A percentile compares a stretch with the other conserved stretches of the same genome.
Conservation (phyloP, 768 basidiomycete species). For the Hortiboletus campestris region DNA sequence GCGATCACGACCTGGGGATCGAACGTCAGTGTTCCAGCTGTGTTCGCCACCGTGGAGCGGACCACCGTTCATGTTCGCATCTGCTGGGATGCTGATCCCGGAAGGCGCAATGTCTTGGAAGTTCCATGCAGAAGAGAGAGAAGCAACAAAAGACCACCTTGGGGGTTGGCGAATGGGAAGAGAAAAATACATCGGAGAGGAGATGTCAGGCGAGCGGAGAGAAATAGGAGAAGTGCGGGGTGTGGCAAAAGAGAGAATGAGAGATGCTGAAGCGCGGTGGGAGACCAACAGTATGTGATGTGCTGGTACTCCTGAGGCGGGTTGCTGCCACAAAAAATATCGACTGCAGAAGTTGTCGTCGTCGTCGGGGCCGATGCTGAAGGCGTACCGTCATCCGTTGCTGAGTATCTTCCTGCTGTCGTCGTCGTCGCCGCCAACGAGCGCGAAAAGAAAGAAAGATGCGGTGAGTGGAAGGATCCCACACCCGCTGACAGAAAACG, state of each 20-base stretch:
- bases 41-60: slow-evolving; percentile 51
- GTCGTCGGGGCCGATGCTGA: slow-evolving; percentile 74
- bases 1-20: slow-evolving; percentile 39
- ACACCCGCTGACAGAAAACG: slow-evolving; percentile 17
- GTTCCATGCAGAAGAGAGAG: slow-evolving; percentile 67
- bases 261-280: slow-evolving; percentile 30
- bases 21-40: slow-evolving; percentile 49
- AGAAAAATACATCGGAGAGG: slow-evolving; percentile 36
- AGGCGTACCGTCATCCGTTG: slow-evolving; percentile 76
- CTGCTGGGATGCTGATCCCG: slow-evolving; percentile 71
- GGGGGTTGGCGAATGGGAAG: slow-evolving; percentile 29
- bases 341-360: slow-evolving; percentile 49
- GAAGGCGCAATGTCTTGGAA: slow-evolving; percentile 77
- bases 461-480: neutral
- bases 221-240: slow-evolving; percentile 18
- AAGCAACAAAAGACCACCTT: slow-evolving; percentile 4
- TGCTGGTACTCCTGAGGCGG: slow-evolving; percentile 33
- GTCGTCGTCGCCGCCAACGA: slow-evolving; percentile 11
- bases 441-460: neutral
- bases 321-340: slow-evolving; percentile 39
- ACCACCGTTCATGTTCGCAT: slow-evolving; percentile 44
- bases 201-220: slow-evolving; percentile 6
- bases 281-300: slow-evolving; percentile 27
- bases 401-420: slow-evolving; percentile 33
- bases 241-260: slow-evolving; percentile 14